phyloP scores from a whole-genome alignment of 129 eudicot genomes.

The Glebionis coronaria region DNA sequence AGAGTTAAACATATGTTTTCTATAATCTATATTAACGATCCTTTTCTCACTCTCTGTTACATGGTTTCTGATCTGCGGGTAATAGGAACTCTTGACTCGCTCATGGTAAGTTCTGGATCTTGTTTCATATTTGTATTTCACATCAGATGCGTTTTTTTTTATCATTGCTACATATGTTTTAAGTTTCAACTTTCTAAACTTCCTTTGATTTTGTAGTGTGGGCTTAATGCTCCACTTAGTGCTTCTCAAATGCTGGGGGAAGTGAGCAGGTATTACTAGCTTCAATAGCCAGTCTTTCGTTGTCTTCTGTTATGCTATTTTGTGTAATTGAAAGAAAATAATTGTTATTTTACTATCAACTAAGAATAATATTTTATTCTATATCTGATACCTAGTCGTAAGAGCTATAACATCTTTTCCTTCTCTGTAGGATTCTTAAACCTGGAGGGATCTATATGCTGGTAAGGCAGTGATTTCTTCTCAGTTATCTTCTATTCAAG shows the following conservation, averaged over 20 bases:
- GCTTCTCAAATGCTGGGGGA: conserved; percentile 97
- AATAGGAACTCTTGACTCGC: conserved; percentile 91
- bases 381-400: conserved; percentile 20
- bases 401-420: conserved; percentile 16
- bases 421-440: conserved; percentile 77
- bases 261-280: conserved; percentile 77
- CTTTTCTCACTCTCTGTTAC: conserved; percentile 19
- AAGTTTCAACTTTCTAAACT: conserved; percentile 33
- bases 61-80: conserved; percentile 36
- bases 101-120: conserved; percentile 65
- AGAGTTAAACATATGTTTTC: conserved; percentile 10
- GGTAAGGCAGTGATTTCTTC: conserved; percentile 45
- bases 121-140: conserved; percentile 1
- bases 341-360: neutral
- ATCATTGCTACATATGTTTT: conserved; percentile 20
- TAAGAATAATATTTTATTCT: neutral
- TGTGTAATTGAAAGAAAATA: conserved; percentile 5
- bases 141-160: neutral
- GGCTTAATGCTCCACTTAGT: conserved; percentile 85
- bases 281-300: too few relatives aligned
- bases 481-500: conserved; percentile 1
- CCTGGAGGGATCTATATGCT: conserved; percentile 94
- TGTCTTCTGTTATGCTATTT: too few relatives aligned
- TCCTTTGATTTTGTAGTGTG: conserved; percentile 62
- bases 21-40: conserved; percentile 23